Evolutionary conservation across 345 rosid species (phyloP).

Genomic region (Moringa oleifera): DNA sequence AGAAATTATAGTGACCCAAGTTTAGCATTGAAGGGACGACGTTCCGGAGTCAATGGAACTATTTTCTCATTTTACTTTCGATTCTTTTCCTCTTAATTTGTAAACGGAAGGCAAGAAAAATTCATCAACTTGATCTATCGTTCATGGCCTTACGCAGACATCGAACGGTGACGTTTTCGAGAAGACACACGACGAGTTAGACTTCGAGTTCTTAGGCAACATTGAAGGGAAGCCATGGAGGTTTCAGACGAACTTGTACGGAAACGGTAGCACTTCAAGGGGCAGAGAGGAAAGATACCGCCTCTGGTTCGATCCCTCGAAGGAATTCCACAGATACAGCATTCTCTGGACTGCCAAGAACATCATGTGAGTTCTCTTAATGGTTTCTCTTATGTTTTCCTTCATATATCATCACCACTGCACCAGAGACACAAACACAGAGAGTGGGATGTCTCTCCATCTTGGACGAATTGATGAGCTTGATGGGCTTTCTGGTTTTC

Average conservation of each 20-base stretch:
- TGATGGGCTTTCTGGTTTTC: not conserved
- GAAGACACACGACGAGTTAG: slow-evolving; percentile 86
- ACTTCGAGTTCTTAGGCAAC: slow-evolving; percentile 91
- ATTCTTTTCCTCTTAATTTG: too few species aligned
- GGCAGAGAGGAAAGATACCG: slow-evolving; percentile 92
- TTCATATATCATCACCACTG: too few species aligned
- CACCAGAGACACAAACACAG: too few species aligned
- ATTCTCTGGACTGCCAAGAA: slow-evolving; percentile 78
- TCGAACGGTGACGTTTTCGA: slow-evolving; percentile 79
- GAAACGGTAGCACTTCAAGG: slow-evolving; percentile 81
- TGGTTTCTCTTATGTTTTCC: too few species aligned
- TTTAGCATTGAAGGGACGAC: too few species aligned
- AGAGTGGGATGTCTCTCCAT: slow-evolving; percentile 14
- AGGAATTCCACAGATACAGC: slow-evolving; percentile 79
- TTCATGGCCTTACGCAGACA: slow-evolving; percentile 54
- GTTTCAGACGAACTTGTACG: slow-evolving; percentile 88
- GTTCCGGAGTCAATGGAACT: too few species aligned
- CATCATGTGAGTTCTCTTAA: slow-evolving; percentile 77
- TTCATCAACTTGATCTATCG: too few species aligned
- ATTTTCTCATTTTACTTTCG: too few species aligned
- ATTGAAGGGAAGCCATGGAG: slow-evolving; percentile 83
- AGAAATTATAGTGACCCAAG: too few species aligned
- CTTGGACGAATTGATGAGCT: too few species aligned
- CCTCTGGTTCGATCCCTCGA: slow-evolving; percentile 91
- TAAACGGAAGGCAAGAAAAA: too few species aligned